Base-by-base conservation (phyloP, 1,284 basidiomycete genomes). In the Ustilago bromivora region DNA sequence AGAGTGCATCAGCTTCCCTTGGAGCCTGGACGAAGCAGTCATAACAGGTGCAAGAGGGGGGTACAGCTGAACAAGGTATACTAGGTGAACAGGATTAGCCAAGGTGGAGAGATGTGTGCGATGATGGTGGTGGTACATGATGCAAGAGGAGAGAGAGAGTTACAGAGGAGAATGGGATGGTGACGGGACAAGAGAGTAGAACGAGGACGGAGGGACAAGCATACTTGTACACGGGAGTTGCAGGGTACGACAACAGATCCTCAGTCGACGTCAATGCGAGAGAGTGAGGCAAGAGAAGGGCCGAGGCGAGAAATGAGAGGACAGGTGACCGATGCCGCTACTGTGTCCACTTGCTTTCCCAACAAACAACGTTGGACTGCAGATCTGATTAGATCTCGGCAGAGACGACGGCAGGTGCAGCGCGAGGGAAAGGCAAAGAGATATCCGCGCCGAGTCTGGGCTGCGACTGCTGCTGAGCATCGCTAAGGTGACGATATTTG, bases 121-220 rank as follows among this genome's bases (percentile, higher is more conserved):
- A 17, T 31, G 55, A 64, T 52, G 38, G 28, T 76, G 69, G 57
- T 76, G 69, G 34, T 76, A 76, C 74, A 76, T 19, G 57, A 71
- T 76, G 73, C 57, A 49, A 66, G 46, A 61, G 64, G 60, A 59
- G 38, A 47, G 38, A 61, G 60, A 59, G 38, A 47, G 38, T 52
- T 51, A 61, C 56, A 54, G 56, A 38, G n/a, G 56, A 63, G 41
- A 36, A 19, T 31, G 54, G 31, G 12, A 35, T 46, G 51, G 40
- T 52, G 34, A 52, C n/a, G 40, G 51, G 46, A 61, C 36, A 57
- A 46, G 56, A 32, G 34, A 35, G 41, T 9, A 32, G 47, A 36
- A n/a, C 8, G 35, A 12, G 23, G 28, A 41, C 19, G 31, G 23
- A 9, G 10, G 31, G 47, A 64, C 51, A 23, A 23, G 52, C 52